phyloP scores from a whole-genome alignment of 2,329 filamentous ascomycete genomes.

The Pseudogymnoascus verrucosus region DNA sequence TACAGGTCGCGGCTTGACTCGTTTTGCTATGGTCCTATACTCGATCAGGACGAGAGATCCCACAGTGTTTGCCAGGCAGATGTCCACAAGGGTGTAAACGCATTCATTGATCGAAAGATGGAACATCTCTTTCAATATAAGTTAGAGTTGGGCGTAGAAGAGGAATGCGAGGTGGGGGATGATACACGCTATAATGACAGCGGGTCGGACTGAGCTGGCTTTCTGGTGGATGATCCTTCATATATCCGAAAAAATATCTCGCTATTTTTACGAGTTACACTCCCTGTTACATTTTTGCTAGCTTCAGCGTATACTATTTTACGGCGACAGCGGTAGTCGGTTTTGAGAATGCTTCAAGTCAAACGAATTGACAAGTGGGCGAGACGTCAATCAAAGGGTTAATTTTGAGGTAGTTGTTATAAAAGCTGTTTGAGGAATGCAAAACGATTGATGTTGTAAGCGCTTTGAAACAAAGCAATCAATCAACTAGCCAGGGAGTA shows the following conservation, averaged over 20 bases:
- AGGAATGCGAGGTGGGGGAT: background rate
- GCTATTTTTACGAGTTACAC: background rate
- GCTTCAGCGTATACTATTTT: background rate
- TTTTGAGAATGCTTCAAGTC: background rate
- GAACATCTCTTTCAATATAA: background rate
- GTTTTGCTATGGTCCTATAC: background rate
- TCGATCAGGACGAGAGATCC: background rate
- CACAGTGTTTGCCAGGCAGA: background rate
- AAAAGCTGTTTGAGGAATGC: background rate
- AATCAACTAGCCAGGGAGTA: background rate
- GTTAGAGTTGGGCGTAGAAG: background rate
- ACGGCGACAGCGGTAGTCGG: background rate
- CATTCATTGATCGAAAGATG: background rate
- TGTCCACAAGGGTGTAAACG: background rate
- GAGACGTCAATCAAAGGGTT: background rate
- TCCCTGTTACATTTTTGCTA: background rate
- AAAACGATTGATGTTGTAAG: background rate
- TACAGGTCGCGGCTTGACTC: background rate
- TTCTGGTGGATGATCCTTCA: background rate
- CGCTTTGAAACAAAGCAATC: background rate
- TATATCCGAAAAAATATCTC: background rate
- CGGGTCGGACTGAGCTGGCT: background rate
- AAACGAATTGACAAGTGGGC: background rate
- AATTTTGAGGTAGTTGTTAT: background rate
- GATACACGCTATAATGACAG: background rate